Base-by-base conservation (phyloP, 371 early-diverging fungal genomes). In the Apophysomyces sp. region DNA sequence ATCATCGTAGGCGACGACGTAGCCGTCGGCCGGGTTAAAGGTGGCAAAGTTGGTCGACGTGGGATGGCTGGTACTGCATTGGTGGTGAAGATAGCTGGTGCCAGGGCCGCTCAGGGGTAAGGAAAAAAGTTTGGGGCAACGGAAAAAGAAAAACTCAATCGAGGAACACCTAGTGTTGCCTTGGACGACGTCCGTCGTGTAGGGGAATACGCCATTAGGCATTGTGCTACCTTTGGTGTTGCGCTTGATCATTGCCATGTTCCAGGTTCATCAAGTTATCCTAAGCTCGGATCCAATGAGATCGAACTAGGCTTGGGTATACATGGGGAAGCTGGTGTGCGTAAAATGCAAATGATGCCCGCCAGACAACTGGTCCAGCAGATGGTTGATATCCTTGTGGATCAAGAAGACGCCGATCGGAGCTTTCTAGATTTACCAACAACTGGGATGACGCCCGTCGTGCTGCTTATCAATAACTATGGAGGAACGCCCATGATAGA, bases 1-100 rank as follows among this genome's bases (percentile, higher is more conserved):
- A 78, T 92, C 16, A 80, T 91, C 28, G 90, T 94, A n/a, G 88
- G 83, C 11, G 93, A 94, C 52, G 94, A 94, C 61, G 85, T 89
- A 4, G 87, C 92, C 9, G 87, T 94, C 18, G 84, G 86, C 29
- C 80, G 81, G 39, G 71, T 66, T n/a, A 78, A 84, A 40, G 85
- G 83, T 16, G 79, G 77, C 1, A 76, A 78, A 15, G 92, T 92
- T 0, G 94, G 94, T 1, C 81, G 92, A 29, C 82, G 94, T 15
- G 94, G 93, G 15, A 74, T 94, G 63, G 91, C 90, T 15, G 94
- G 87, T 1, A 91, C 92, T 1, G 72, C 89, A 12, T 63, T 92
- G n/a, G 90, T 90, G 0, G 78, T 92, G 76, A 94, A 94, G 72
- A 51, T 90, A 41, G 91, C 89, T 6, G 91, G 92, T 11, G 89